Conservation (phyloP, 1,284 basidiomycete genomes). For the Takashimella tepidaria region DNA sequence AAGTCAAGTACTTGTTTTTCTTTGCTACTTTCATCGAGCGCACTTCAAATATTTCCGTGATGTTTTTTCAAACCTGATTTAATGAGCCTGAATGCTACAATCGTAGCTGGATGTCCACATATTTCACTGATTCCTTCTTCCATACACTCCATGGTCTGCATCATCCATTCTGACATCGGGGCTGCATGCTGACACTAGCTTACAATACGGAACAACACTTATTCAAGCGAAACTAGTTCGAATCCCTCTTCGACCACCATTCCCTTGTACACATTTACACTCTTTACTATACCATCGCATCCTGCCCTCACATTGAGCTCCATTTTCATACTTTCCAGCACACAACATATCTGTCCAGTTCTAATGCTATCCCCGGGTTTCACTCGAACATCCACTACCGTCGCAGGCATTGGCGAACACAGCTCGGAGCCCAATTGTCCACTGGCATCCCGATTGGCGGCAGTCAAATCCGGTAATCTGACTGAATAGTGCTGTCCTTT, state of each 20-base stretch:
- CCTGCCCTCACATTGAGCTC: conserved; percentile 77
- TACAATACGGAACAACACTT: conserved; percentile 3
- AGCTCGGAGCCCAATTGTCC: conserved; percentile 20
- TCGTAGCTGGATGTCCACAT: conserved; percentile 27
- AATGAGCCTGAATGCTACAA: conserved; percentile 44
- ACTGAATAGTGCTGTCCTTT: conserved; percentile 25
- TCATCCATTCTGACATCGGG: background rate
- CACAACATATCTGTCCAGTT: conserved; percentile 71
- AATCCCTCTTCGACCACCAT: conserved; percentile 84
- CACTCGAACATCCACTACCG: conserved; percentile 79
- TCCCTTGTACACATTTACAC: conserved; percentile 69
- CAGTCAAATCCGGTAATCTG: conserved; percentile 13
- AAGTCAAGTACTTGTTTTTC: background rate
- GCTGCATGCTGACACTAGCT: background rate
- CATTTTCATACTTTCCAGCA: conserved; percentile 95
- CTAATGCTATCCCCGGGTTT: conserved; percentile 68
- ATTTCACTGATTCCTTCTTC: conserved; percentile 3
- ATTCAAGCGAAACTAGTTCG: conserved; percentile 59
- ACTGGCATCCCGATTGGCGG: conserved; percentile 10
- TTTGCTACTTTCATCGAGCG: background rate
- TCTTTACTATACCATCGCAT: conserved; percentile 61
- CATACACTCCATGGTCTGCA: background rate
- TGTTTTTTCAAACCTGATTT: conserved; percentile 48
- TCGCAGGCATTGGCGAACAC: conserved; percentile 74
- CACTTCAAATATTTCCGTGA: conserved; percentile 20